These are phyloP conservation scores for Aspergillus texensis DNA, from an alignment of 2,329 filamentous ascomycete species.

Conservation along the genomic window DNA sequence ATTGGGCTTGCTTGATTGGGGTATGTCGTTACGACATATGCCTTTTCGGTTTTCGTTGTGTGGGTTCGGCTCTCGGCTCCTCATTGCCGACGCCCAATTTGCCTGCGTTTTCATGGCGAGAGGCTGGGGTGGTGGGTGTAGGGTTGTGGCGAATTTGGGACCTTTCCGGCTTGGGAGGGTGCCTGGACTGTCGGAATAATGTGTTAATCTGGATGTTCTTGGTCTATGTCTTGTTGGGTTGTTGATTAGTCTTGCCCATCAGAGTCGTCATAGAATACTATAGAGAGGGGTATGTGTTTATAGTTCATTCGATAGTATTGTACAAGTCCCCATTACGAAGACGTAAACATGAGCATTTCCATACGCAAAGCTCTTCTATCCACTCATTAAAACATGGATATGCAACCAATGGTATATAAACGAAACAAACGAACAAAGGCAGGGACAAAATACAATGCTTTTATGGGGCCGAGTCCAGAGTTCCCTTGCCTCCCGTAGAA, in stretches of 20 bases:
- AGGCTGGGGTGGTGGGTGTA: background rate
- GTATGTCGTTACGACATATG: background rate
- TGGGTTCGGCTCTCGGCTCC: background rate
- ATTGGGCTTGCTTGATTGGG: background rate
- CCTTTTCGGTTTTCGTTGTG: background rate
- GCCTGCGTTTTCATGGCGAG: background rate
- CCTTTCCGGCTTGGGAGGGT: background rate
- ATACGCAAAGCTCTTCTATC: slow-evolving; percentile 6
- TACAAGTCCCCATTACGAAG: background rate
- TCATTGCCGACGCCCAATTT: background rate
- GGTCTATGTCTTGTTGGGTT: background rate
- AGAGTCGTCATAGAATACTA: background rate
- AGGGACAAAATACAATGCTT: background rate
- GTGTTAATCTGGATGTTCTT: background rate
- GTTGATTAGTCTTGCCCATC: background rate
- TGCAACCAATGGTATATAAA: slow-evolving; percentile 10
- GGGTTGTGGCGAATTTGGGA: background rate
- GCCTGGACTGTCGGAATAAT: background rate
- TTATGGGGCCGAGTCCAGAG: slow-evolving; percentile 53
- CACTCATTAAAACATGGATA: slow-evolving; percentile 6
- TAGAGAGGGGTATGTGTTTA: background rate
- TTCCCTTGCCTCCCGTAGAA: slow-evolving; percentile 53
- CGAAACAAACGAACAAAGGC: slow-evolving; percentile 3
- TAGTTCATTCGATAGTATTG: background rate
- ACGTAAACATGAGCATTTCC: background rate